phyloP scores from a whole-genome alignment of 1,139 yeast species.

The Magnusiomyces suaveolens region DNA sequence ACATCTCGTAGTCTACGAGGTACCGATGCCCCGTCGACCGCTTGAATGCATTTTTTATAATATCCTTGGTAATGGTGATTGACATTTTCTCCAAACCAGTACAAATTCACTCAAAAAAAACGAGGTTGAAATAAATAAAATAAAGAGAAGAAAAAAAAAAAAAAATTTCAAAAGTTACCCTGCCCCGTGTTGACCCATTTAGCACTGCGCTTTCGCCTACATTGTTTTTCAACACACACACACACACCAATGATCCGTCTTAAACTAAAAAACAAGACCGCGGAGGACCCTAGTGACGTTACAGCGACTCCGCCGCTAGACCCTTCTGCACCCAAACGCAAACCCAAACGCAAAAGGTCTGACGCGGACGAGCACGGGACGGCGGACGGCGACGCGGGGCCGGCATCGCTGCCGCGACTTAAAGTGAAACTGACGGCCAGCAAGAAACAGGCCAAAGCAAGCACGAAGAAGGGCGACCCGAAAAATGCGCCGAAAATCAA shows the following conservation, averaged over 20 bases:
- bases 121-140: background rate
- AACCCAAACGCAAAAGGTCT: too few species aligned
- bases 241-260: constrained; percentile 3
- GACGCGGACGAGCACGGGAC: too few species aligned
- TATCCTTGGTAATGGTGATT: constrained; percentile 5
- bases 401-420: background rate
- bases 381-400: too few species aligned
- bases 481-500: constrained; percentile 60
- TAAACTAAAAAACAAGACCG: background rate
- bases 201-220: too few species aligned
- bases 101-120: background rate
- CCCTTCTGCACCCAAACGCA: background rate
- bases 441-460: constrained; percentile 2
- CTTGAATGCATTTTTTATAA: constrained; percentile 13
- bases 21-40: constrained; percentile 21
- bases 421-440: background rate
- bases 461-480: constrained; percentile 68
- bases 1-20: constrained; percentile 19
- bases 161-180: background rate
- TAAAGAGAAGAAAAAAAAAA: background rate
- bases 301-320: background rate
- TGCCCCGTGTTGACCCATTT: too few species aligned
- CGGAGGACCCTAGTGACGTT: background rate
- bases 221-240: too few species aligned
- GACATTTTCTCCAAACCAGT: constrained; percentile 3